Evolutionary conservation across 768 basidiomycete species (phyloP).

Genomic region (Pisolithus sp.): DNA sequence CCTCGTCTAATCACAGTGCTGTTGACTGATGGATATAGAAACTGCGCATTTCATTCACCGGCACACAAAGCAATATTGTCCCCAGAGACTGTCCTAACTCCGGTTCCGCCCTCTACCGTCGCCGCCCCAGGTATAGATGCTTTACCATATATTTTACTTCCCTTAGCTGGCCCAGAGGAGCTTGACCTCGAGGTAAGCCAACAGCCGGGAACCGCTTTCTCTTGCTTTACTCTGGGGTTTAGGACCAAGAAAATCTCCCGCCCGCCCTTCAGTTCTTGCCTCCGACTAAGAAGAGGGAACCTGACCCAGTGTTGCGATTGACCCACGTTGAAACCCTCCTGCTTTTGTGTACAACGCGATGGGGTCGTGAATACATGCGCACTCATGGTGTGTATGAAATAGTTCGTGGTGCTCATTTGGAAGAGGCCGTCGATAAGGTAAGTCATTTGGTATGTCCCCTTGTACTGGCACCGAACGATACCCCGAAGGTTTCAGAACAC

Average conservation of each 20-base stretch:
- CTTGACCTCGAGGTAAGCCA: conserved; percentile 75
- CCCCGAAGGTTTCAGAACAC: conserved; percentile 68
- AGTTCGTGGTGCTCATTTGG: conserved; percentile 67
- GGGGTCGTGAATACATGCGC: conserved; percentile 80
- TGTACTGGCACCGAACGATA: not conserved
- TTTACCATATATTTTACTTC: conserved; percentile 79
- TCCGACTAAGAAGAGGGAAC: conserved; percentile 75
- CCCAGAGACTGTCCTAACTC: conserved; percentile 50
- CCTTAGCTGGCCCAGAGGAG: conserved; percentile 93
- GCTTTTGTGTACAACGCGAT: conserved; percentile 80
- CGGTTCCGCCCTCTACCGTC: conserved; percentile 51
- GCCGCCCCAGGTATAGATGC: conserved; percentile 75
- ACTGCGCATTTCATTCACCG: conserved; percentile 65
- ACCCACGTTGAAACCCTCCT: conserved; percentile 88
- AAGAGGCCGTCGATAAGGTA: conserved; percentile 75
- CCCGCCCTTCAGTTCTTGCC: conserved; percentile 84
- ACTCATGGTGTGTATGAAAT: conserved; percentile 83
- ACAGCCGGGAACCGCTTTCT: not conserved
- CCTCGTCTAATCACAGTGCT: not conserved
- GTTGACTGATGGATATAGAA: conserved; percentile 40
- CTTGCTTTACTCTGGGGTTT: conserved; percentile 2
- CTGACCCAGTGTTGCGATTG: conserved; percentile 67
- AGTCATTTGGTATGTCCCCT: conserved; percentile 11
- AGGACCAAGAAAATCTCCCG: conserved; percentile 89
- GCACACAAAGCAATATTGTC: conserved; percentile 69